Evolutionary conservation across 176 grass and related monocot species (phyloP), one percentile per base, ranked within the genome.

Genomic region (Oryza officinalis): DNA sequence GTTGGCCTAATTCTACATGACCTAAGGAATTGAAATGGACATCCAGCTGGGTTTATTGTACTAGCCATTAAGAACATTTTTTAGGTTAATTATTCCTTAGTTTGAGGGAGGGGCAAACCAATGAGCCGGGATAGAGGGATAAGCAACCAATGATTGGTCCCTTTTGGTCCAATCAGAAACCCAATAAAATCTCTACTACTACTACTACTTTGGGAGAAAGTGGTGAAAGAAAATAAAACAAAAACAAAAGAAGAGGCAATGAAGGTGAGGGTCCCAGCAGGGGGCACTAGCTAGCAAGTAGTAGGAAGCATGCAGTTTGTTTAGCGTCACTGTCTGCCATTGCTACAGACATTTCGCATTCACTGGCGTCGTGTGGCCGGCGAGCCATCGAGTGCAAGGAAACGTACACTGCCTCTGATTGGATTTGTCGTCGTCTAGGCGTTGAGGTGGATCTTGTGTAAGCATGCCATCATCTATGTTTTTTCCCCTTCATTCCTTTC

Each of bases 381-480:
- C 57, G n/a, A 61, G 52, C 52, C 52, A 68, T 40, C 5, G 47
- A 81, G 63, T 61, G 78, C 78, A 87, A 76, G 63, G 18, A 75
- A 67, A 57, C 25, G 13, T 10, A 74, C 26, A 2, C 40, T 2
- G 23, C 23, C 9, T 65, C 37, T 64, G 23, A 20, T 59, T 71
- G 50, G 65, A 70, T 69, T 54, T 30, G 22, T 57, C 20, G 65
- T 27, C 72, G 41, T 57, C 22, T 3, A 68, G 59, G 32, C 44
- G 60, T 66, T 79, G 84, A 90, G 74, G 84, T 83, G 74, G 80
- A 50, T 63, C 67, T 86, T 64, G 61, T 69, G 84, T 86, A 86
- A 90, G 88, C 88, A 79, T 90, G 88, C 18, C 88, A 69, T 86
- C 88, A 90, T 78, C 79, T 14, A 64, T 57, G 6, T 54, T 22